These are phyloP conservation scores for Leccinum aurantiacum DNA, from an alignment of 768 basidiomycete genomes.

Conservation along the genomic window DNA sequence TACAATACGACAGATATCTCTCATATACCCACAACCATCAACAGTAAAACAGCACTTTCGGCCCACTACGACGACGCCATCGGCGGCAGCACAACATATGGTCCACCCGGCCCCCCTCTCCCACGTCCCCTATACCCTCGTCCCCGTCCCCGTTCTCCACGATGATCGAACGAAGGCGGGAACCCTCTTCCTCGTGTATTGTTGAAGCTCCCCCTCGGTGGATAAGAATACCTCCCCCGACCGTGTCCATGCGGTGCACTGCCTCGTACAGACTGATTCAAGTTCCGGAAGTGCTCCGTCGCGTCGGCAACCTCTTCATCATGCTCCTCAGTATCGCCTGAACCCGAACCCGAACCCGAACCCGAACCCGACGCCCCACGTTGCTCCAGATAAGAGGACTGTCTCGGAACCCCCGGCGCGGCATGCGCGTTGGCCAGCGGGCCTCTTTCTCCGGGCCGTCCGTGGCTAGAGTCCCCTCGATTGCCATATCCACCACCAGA, in stretches of 20 bases:
- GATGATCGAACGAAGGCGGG: slow-evolving; percentile 23
- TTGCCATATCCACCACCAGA: slow-evolving; percentile 4
- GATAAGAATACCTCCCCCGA: slow-evolving; percentile 28
- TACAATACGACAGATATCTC: neutral
- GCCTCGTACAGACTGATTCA: slow-evolving; percentile 23
- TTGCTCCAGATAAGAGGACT: neutral
- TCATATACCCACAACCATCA: neutral
- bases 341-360: neutral
- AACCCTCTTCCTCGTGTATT: slow-evolving; percentile 36
- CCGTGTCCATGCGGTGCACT: slow-evolving; percentile 36
- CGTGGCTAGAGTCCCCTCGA: slow-evolving; percentile 2
- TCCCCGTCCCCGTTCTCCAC: slow-evolving; percentile 37
- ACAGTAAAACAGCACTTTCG: neutral
- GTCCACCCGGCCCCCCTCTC: neutral
- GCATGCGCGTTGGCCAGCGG: slow-evolving; percentile 8
- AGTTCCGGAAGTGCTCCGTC: neutral
- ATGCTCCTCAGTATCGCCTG: neutral
- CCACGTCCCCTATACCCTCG: slow-evolving; percentile 27
- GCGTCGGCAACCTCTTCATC: slow-evolving; percentile 12
- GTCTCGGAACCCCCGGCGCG: neutral
- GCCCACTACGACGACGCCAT: slow-evolving; percentile 9
- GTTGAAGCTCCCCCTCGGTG: slow-evolving; percentile 24
- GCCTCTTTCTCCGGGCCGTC: slow-evolving; percentile 10
- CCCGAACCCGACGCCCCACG: neutral
- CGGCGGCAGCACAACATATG: neutral